A percentile compares a stretch with the other conserved stretches of the same genome.
Conservation (phyloP, 495 filamentous ascomycete species). For the Tuber microsphaerosporum region DNA sequence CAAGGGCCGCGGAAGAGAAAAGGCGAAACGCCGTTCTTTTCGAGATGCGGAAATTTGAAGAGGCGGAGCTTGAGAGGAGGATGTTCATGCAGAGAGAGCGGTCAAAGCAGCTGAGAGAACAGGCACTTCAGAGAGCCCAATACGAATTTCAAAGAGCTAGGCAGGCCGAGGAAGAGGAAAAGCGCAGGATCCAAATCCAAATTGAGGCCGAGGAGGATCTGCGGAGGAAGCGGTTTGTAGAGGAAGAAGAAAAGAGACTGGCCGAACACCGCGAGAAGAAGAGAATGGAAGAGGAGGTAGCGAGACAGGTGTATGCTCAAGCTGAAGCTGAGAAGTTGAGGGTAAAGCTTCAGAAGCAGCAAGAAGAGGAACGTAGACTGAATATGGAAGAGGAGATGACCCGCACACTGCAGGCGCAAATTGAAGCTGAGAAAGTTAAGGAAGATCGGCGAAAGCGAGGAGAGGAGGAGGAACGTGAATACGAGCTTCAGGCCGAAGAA, state of each 20-base stretch:
- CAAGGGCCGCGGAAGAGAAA: conserved; percentile 13
- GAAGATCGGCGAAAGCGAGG: background rate
- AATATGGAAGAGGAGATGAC: conserved; percentile 6
- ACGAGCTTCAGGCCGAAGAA: conserved; percentile 4
- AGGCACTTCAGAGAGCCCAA: conserved; percentile 12
- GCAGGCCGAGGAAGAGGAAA: conserved; percentile 14
- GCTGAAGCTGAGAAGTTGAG: conserved; percentile 44
- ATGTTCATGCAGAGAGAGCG: conserved; percentile 5
- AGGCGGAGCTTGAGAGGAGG: conserved; percentile 9
- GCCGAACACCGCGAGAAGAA: conserved; percentile 6
- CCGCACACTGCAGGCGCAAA: background rate
- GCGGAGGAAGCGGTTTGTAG: conserved; percentile 3
- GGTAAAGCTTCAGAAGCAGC: conserved; percentile 39
- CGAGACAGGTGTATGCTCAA: conserved; percentile 13
- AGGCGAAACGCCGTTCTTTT: background rate
- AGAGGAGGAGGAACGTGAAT: conserved; percentile 7
- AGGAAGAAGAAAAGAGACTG: conserved; percentile 14
- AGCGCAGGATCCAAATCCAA: conserved; percentile 12
- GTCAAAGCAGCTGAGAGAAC: conserved; percentile 12
- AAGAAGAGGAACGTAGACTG: conserved; percentile 30
- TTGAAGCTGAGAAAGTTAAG: conserved; percentile 1
- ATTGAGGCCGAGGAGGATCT: conserved; percentile 11
- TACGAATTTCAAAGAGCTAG: background rate
- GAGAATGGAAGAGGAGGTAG: conserved; percentile 8
- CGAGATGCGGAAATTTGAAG: conserved; percentile 8